These are phyloP conservation scores for Marvania coccoides DNA, from an alignment of 139 green algal species.

Conservation along the genomic window DNA sequence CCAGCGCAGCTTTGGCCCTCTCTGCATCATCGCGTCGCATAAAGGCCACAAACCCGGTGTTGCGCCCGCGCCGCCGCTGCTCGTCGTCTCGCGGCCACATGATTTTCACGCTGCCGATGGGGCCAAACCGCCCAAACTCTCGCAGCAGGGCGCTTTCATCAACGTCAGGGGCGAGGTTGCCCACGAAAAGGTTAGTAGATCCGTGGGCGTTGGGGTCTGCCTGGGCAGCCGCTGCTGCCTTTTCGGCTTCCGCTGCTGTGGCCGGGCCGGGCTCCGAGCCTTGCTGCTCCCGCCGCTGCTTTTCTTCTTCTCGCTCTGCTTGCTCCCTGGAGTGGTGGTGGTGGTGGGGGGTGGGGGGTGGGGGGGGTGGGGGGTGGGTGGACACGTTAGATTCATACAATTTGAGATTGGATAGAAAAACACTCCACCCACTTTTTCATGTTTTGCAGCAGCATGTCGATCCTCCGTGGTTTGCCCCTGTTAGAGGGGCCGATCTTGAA, in stretches of 20 bases:
- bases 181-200: conserved; percentile 92
- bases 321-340: conserved; percentile 62
- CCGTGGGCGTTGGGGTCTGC: neutral
- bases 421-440: conserved; percentile 61
- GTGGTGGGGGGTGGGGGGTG: neutral
- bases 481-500: conserved; percentile 15
- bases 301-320: conserved; percentile 54
- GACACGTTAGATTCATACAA: neutral
- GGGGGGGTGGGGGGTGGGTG: neutral
- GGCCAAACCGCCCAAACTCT: conserved; percentile 87
- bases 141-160: conserved; percentile 68
- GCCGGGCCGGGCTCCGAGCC: too few species aligned
- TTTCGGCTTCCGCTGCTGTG: too few species aligned
- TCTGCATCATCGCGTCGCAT: conserved; percentile 77
- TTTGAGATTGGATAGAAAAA: neutral
- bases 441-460: conserved; percentile 86
- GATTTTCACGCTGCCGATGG: conserved; percentile 90
- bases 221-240: neutral
- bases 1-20: conserved; percentile 65
- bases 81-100: conserved; percentile 97
- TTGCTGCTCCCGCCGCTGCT: too few species aligned
- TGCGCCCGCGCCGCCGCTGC: conserved; percentile 70
- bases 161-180: conserved; percentile 81
- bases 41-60: conserved; percentile 95
- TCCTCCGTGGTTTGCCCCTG: conserved; percentile 61